A percentile compares a stretch with the other conserved stretches of the same genome.
phyloP scores from a whole-genome alignment of 805 yeast species.

The Zygoascus flipseniorum region DNA sequence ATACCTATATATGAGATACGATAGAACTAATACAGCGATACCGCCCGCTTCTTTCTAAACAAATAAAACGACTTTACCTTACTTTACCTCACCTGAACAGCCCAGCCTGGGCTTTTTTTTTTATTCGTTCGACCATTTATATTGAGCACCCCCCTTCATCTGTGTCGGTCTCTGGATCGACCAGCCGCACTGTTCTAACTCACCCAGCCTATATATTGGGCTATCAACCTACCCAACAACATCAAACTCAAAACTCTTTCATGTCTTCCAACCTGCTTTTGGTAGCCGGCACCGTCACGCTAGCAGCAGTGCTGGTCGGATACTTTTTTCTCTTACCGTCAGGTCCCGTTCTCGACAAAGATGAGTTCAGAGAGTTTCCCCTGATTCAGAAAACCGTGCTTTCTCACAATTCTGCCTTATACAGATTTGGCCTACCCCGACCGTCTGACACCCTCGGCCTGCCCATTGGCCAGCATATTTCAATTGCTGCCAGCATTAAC shows the following conservation, averaged over 20 bases:
- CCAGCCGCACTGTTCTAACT: too few species aligned
- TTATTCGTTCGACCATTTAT: too few species aligned
- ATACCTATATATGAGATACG: too few species aligned
- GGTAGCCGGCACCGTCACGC: neutral
- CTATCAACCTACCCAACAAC: neutral
- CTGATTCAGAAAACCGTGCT: slow-evolving; percentile 68
- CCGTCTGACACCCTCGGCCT: slow-evolving; percentile 71
- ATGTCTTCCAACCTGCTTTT: neutral
- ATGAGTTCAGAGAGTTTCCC: slow-evolving; percentile 70
- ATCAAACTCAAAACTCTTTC: neutral
- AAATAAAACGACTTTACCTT: too few species aligned
- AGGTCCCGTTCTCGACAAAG: slow-evolving; percentile 40
- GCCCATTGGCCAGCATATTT: slow-evolving; percentile 91
- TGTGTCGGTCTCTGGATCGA: too few species aligned
- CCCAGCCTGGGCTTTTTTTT: too few species aligned
- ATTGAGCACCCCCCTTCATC: too few species aligned
- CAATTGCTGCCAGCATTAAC: slow-evolving; percentile 65
- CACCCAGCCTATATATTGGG: too few species aligned
- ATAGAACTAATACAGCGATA: too few species aligned
- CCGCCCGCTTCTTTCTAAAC: too few species aligned
- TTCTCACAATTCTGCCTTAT: slow-evolving; percentile 72
- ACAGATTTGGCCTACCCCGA: slow-evolving; percentile 76
- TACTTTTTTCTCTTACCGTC: neutral
- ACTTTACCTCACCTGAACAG: too few species aligned
- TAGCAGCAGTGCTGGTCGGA: neutral